Evolutionary conservation across 257 asterid species (phyloP).

Genomic region (Solanum gandarillasii): DNA sequence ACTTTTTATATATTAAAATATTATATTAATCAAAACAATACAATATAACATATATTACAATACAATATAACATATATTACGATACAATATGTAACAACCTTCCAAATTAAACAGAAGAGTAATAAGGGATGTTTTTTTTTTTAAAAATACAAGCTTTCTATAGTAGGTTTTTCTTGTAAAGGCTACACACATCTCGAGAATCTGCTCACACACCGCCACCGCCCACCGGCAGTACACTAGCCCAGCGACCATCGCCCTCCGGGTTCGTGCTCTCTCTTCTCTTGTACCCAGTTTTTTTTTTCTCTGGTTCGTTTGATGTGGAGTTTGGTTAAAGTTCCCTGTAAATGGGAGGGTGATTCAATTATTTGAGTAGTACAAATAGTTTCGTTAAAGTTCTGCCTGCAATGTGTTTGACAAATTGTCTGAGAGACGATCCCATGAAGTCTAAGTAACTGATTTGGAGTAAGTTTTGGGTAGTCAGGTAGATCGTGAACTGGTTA

Average conservation of each 20-base stretch:
- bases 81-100: too few species aligned
- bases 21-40: too few species aligned
- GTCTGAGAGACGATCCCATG: neutral
- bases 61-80: too few species aligned
- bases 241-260: neutral
- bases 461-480: neutral
- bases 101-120: too few species aligned
- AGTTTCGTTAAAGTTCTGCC: neutral
- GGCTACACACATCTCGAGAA: neutral
- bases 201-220: neutral
- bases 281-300: neutral
- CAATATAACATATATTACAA: too few species aligned
- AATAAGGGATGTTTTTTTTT: too few species aligned
- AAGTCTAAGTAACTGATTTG: neutral
- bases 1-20: too few species aligned
- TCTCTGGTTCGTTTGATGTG: neutral
- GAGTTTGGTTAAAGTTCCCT: neutral
- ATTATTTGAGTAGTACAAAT: too few species aligned
- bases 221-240: neutral
- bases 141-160: neutral
- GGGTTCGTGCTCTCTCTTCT: neutral
- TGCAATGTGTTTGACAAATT: neutral
- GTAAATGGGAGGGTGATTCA: neutral
- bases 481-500: neutral
- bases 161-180: neutral